These are phyloP conservation scores for Hemileccinum impolitum DNA, from an alignment of 768 basidiomycete species.

Conservation along the genomic window DNA sequence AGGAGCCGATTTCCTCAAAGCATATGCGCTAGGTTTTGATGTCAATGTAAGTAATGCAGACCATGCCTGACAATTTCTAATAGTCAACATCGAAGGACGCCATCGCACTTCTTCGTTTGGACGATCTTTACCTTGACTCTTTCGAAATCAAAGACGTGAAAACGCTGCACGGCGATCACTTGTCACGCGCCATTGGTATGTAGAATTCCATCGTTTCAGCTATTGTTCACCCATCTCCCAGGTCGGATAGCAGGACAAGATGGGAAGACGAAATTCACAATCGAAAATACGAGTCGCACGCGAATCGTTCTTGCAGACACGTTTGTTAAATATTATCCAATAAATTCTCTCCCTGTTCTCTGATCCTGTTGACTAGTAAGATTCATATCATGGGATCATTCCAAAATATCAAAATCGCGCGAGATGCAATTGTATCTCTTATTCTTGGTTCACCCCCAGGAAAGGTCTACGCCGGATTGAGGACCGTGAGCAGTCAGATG, in stretches of 20 bases:
- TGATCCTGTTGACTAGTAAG: conserved; percentile 54
- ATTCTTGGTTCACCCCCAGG: conserved; percentile 96
- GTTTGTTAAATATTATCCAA: conserved; percentile 44
- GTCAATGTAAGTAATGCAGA: conserved; percentile 65
- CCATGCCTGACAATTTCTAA: neutral
- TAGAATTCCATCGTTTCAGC: neutral
- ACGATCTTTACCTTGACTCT: conserved; percentile 96
- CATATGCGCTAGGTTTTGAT: conserved; percentile 92
- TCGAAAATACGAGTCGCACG: conserved; percentile 94
- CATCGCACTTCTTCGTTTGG: conserved; percentile 89
- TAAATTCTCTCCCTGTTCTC: neutral
- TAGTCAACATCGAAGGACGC: conserved; percentile 62
- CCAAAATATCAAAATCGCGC: conserved; percentile 96
- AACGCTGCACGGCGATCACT: conserved; percentile 94
- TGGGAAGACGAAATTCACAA: conserved; percentile 98
- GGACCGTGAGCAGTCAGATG: conserved; percentile 91
- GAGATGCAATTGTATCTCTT: conserved; percentile 92
- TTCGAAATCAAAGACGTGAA: conserved; percentile 99
- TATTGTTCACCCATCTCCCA: conserved; percentile 27
- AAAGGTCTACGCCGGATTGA: conserved; percentile 85
- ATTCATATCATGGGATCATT: conserved; percentile 99
- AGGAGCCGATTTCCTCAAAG: conserved; percentile 95
- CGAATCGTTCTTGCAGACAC: conserved; percentile 98
- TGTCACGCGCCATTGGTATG: conserved; percentile 94
- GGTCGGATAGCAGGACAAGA: conserved; percentile 98